Conservation (phyloP, 495 filamentous ascomycete genomes). For the Usnea hakonensis region DNA sequence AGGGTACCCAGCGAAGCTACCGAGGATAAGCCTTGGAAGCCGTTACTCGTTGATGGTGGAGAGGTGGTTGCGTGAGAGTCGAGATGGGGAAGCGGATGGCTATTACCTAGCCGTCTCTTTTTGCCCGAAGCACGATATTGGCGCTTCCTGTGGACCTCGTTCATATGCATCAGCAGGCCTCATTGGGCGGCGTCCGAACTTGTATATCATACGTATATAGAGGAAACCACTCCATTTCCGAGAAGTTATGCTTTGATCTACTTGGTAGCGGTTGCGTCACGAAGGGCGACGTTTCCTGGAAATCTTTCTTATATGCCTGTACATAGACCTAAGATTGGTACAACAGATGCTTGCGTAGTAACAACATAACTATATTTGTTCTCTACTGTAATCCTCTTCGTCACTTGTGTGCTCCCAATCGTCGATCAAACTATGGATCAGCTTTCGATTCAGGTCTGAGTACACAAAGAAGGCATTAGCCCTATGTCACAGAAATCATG, state of each 20-base stretch:
- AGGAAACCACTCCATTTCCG: constrained; percentile 10
- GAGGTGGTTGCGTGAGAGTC: constrained; percentile 64
- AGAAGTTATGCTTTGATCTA: background rate
- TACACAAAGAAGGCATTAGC: no score
- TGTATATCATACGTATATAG: constrained; percentile 6
- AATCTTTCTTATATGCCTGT: background rate
- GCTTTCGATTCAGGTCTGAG: no score
- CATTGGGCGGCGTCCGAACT: constrained; percentile 9
- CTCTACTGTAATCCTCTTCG: no score
- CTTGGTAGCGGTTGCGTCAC: background rate
- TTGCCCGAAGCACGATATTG: background rate
- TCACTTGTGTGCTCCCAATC: no score
- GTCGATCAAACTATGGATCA: no score
- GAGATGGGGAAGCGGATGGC: background rate
- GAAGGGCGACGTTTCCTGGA: background rate
- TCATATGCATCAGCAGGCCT: constrained; percentile 10
- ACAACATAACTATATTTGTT: background rate
- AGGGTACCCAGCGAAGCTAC: constrained; percentile 72
- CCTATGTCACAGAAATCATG: no score
- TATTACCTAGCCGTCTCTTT: background rate
- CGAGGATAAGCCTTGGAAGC: constrained; percentile 61
- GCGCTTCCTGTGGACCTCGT: background rate
- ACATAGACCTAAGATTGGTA: background rate
- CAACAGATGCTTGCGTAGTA: background rate
- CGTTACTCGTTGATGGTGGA: constrained; percentile 79